Base-by-base conservation (phyloP, 140 eudicot genomes). In the Artemisia princeps region DNA sequence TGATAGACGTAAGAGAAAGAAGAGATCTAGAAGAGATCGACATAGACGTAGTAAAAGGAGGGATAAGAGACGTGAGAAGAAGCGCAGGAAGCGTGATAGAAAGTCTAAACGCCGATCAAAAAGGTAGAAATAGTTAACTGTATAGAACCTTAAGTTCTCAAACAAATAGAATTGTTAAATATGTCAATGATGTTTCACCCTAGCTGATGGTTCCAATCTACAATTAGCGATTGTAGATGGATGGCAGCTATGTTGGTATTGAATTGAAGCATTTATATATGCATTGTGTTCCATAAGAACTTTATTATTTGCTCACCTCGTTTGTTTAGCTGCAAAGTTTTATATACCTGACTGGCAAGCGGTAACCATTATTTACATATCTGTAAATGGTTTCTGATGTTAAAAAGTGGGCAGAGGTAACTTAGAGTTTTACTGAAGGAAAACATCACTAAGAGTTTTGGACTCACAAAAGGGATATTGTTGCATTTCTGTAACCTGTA, bases 11-110 rank as follows among this genome's bases (percentile, higher is more conserved):
- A 86, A 69, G 84, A 92, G 79, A 81, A 80, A 89, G 72, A 92
- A 92, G 76, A 84, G 95, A 82, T 82, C 84, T n/a, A 88, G 81
- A 75, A 86, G 82, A 77, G 88, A 82, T 44, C 86, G 83, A 46
- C 75, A 82, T 78, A 88, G 72, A 65, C 95, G 88, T 9, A 92
- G 88, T 11, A 92, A 84, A 76, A 80, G 72, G 74, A 83, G 64
- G 77, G 98, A 92, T 48, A 80, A 60, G 46, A 73, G 77, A 68
- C 98, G 80, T 22, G 96, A 79, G 22, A 92, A 77, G 72, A 84
- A 77, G 53, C 98, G 94, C 23, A 84, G 67, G 77, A 88, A 78
- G 74, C 98, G 87, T 63, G 86, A 80, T 57, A 92, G 74, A 77
- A 89, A 82, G 82, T 81, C 96, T 33, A 92, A 80, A 68, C 89